Percentiles rank a stretch among this genome's conserved stretches.
Conservation (phyloP, 257 asterid species). For the Jasminum sambac region DNA sequence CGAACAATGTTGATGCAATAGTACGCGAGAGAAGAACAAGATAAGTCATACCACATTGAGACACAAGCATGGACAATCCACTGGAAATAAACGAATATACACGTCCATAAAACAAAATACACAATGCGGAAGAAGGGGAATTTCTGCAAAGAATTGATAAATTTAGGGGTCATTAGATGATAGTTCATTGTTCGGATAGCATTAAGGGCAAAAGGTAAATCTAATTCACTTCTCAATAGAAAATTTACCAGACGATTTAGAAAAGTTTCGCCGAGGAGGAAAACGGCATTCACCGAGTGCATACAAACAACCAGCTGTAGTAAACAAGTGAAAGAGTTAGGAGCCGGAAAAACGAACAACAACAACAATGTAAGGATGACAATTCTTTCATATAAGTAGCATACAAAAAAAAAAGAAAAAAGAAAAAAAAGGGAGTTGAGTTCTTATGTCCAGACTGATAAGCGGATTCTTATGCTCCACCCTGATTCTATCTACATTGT, state of each 20-base stretch:
- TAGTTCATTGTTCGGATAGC: not conserved
- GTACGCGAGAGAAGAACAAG: not conserved
- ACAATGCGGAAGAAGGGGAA: constrained; percentile 89
- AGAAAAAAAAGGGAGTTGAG: too few species aligned
- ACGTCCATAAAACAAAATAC: constrained; percentile 72
- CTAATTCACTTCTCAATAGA: constrained; percentile 9
- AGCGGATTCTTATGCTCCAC: not conserved
- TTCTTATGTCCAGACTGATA: not conserved
- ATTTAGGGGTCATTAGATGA: not conserved
- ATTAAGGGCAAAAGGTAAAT: not conserved
- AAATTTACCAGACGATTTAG: constrained; percentile 60
- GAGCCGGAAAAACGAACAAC: not conserved
- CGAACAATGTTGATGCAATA: not conserved
- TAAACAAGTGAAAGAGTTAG: constrained; percentile 6
- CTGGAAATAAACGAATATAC: constrained; percentile 67
- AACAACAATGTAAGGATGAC: not conserved
- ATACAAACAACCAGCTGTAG: constrained; percentile 59
- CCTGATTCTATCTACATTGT: not conserved
- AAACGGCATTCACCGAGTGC: constrained; percentile 73
- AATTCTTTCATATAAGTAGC: not conserved
- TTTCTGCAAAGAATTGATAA: constrained; percentile 47
- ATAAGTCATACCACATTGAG: constrained; percentile 44
- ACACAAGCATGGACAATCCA: constrained; percentile 79
- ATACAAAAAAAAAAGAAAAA: not conserved
- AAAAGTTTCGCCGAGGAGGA: constrained; percentile 65